phyloP scores from a whole-genome alignment of 257 asterid genomes.

The Cordia subcordata region DNA sequence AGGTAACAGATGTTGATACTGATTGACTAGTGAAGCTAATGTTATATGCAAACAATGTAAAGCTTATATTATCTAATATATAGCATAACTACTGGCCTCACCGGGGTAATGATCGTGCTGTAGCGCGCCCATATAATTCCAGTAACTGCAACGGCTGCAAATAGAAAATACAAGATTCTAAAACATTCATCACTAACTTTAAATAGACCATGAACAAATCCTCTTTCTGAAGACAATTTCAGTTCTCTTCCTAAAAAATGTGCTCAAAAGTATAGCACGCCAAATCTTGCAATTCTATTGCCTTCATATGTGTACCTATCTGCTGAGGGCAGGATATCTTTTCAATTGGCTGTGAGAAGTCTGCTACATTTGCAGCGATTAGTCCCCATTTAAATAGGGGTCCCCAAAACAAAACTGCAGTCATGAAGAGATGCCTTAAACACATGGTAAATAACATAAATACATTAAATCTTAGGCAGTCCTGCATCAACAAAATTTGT shows the following conservation, averaged over 20 bases:
- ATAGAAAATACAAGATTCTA: not conserved
- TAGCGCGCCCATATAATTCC: constrained; percentile 33
- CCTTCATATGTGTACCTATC: constrained; percentile 4
- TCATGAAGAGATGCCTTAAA: not conserved
- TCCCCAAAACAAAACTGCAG: constrained; percentile 26
- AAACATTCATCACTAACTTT: not conserved
- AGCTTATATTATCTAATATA: no score
- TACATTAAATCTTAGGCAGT: no score
- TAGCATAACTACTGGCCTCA: not conserved
- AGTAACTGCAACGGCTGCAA: constrained; percentile 18
- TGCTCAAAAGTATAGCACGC: no score
- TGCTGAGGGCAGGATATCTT: constrained; percentile 21
- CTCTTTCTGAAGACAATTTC: no score
- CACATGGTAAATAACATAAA: no score
- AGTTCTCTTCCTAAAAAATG: no score
- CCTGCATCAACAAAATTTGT: no score
- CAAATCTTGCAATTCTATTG: not conserved
- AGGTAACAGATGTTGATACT: no score
- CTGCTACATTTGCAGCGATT: constrained; percentile 22
- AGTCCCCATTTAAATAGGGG: constrained; percentile 25
- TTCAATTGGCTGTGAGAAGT: constrained; percentile 24
- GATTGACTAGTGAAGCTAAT: no score
- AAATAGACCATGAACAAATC: not conserved
- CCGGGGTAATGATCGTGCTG: constrained; percentile 23
- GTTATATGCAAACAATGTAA: no score